Conservation (phyloP, 495 filamentous ascomycete species). For the Neurospora sp. region DNA sequence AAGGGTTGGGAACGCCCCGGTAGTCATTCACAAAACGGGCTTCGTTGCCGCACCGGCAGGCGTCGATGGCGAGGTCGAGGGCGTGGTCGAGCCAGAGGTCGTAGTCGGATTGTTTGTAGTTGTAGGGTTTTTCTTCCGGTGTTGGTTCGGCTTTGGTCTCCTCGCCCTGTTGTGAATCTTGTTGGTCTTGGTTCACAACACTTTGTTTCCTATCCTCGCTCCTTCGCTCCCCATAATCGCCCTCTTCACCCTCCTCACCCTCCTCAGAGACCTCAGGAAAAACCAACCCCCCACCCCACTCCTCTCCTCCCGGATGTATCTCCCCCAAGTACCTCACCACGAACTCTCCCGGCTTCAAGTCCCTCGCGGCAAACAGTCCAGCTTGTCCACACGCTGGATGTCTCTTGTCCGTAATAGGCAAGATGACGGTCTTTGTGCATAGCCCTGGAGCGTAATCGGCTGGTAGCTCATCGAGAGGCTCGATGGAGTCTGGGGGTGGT, state of each 20-base stretch:
- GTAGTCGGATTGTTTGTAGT: slow-evolving; percentile 48
- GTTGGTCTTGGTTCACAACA: background rate
- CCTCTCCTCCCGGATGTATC: slow-evolving; percentile 34
- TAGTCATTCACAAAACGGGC: slow-evolving; percentile 69
- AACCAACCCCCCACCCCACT: background rate
- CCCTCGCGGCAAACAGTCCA: slow-evolving; percentile 53
- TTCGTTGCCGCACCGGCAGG: slow-evolving; percentile 52
- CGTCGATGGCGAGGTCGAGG: slow-evolving; percentile 52
- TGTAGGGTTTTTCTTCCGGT: slow-evolving; percentile 8
- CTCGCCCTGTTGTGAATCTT: slow-evolving; percentile 16
- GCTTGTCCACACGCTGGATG: slow-evolving; percentile 57
- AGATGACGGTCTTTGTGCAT: slow-evolving; percentile 40
- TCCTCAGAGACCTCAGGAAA: background rate
- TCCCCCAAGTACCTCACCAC: slow-evolving; percentile 59
- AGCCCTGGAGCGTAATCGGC: slow-evolving; percentile 31
- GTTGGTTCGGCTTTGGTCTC: background rate
- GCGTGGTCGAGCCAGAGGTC: slow-evolving; percentile 51
- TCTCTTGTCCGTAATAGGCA: slow-evolving; percentile 36
- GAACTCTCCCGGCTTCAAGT: slow-evolving; percentile 46
- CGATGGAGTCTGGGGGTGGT: slow-evolving; percentile 11
- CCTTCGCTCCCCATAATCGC: background rate
- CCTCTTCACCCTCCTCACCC: background rate
- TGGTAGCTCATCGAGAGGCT: slow-evolving; percentile 22
- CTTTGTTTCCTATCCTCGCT: background rate
- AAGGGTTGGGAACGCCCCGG: slow-evolving; percentile 40